Base-by-base conservation (phyloP, 192 early-diverging fungal genomes). In the Mortierella hygrophila region DNA sequence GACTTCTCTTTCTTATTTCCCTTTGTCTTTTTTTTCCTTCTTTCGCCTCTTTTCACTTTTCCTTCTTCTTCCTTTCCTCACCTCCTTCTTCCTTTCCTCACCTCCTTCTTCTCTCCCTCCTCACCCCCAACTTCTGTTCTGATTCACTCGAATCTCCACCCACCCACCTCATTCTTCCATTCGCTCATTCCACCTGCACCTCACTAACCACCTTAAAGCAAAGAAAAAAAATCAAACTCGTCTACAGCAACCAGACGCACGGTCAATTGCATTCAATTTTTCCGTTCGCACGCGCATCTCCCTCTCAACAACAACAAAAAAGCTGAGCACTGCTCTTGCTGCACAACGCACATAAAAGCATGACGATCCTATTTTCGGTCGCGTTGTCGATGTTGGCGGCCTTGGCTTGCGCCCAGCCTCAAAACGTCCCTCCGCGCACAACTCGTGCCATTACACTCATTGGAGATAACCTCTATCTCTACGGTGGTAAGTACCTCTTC, bases 381-480 rank as follows among this genome's bases (percentile, higher is more conserved):
- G 55, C 76, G 2, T 68, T 47, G 44, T 75, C 77, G 35, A 20
- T 76, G 26, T 21, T 84, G 15, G 74, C 42, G 20, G 72, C 82
- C 11, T 54, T 77, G 63, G 75, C 78, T 47, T 72, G 57, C 37
- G 83, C 83, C 70, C 83, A 85, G 47, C 83, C 83, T 11, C 74
- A 77, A 55, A 41, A 18, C 20, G 75, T 68, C 0, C 57, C 83
- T 26, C 29, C 83, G 3, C 83, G 83, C 38, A 35, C 83, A 18
- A 76, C 83, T 23, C 47, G 70, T 38, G 83, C 83, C 6, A 80
- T 85, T 32, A 70, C 83, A 20, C 37, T 85, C 18, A 70, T 85
- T 21, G 83, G 75, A 52, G 47, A 80, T 29, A 55, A 70, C 38
- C n/a, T 80, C 26, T 85, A 77, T 85, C 74, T 85, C 63, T 85